Base-by-base conservation (phyloP, 208 protist genomes). In the Trypanosoma brucei region DNA sequence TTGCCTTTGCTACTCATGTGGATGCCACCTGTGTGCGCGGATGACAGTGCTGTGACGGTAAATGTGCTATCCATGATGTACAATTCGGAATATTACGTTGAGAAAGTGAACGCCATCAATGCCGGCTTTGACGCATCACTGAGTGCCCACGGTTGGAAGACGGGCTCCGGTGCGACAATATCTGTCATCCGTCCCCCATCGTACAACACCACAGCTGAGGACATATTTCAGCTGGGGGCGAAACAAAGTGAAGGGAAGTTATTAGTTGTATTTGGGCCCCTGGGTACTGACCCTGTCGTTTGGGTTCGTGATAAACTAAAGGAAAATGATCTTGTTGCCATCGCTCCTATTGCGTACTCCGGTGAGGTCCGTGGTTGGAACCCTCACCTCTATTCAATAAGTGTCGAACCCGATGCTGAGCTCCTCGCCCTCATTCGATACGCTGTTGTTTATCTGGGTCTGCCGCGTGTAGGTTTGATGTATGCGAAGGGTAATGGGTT, bases 261-360 rank as follows among this genome's bases (percentile, higher is more conserved):
- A 34, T 31, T 35, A 6, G n/a, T 54, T n/a, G 50, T n/a, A 54
- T n/a, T 54, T 5, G 49, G 49, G 6, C 49, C 49, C 22, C 30
- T 54, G 22, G n/a, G 50, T 31, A 35, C 50, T 33, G 50, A 34
- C 9, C 6, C 7, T n/a, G 31, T 54, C 6, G 50, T 8, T 6
- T 6, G 6, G 50, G 11, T 31, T 34, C 50, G 6, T 8, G 46
- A 46, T n/a, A 42, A 45, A 1, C 38, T 72, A 35, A 33, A 52
- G 11, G 46, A 68, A 33, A 71, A 75, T 35, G 35, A 72, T 30
- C 42, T 86, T 7, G 58, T 75, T 14, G 42, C 56, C 13, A 22
- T 86, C 0, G 58, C 42, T 1, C 76, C 80, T 9, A 76, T 73
- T 51, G 77, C 70, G 14, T 63, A 67, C 30, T 72, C 66, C 7